Base-by-base conservation (phyloP, 2,329 filamentous ascomycete genomes). In the Hymenoscyphus linearis region DNA sequence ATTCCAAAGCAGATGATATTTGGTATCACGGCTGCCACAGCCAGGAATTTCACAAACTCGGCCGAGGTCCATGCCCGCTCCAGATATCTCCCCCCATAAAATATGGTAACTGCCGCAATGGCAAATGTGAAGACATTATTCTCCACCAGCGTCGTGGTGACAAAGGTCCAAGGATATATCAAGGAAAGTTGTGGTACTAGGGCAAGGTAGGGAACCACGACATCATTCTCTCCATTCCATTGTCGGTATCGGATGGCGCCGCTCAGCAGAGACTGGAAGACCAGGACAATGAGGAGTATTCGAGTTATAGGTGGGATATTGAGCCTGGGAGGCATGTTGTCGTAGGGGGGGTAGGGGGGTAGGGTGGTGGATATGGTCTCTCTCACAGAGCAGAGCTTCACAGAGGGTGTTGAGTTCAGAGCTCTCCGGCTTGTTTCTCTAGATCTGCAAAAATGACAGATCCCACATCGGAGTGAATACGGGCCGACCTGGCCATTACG, bases 231-330 rank as follows among this genome's bases (percentile, higher is more conserved):
- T 71, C 78, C 81, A 57, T 78, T 82, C 82, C 86, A 88, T 77
- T 88, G 84, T 64, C 84, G 82, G 72, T 89, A 89, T 60, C 90
- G 85, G 75, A 96, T 85, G 68, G 87, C 82, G 67, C 89, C 87
- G 77, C 93, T 95, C 71, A 97, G 81, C 69, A 95, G 77, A 58
- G 92, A 96, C 76, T 96, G 87, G 65, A 86, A 78, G 66, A 92
- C 75, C 62, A 96, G 83, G 63, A 82, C 82, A 72, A 89, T 84
- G 69, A 99, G 87, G 60, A 93, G 82, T 69, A 85, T 85, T 66
- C 95, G 88, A 55, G 95, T 98, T 68, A 96, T 85, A 34, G 95
- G 93, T 63, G 95, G 95, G 65, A 98, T 88, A 73, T 96, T 97
- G 77, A 97, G 83, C 79, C 93, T 88, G 59, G 87, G 82, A 70